A percentile compares a stretch with the other conserved stretches of the same genome.
Evolutionary conservation across 2,329 filamentous ascomycete species (phyloP).

Genomic region (Epichloe coenophiala): DNA sequence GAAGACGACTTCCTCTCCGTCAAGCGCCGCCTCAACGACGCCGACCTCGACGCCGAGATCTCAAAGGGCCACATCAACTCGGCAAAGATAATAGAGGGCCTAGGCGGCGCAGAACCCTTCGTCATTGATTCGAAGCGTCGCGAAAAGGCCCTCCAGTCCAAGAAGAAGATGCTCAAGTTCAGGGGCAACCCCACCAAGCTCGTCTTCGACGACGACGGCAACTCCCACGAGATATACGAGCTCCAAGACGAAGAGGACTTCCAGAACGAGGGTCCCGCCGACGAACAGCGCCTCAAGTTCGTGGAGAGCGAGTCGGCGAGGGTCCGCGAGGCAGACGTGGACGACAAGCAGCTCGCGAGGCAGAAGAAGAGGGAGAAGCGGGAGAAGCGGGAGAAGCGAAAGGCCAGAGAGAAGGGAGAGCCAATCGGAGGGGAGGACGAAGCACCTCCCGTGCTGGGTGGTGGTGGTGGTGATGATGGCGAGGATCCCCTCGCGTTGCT

Average conservation of each 20-base stretch:
- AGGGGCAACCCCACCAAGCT: conserved; percentile 77
- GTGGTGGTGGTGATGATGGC: conserved; percentile 23
- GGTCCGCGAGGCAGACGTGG: conserved; percentile 61
- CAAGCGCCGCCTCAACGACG: conserved; percentile 71
- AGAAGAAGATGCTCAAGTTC: conserved; percentile 86
- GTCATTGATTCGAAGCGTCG: conserved; percentile 88
- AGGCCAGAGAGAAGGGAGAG: conserved; percentile 42
- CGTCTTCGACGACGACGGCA: conserved; percentile 85
- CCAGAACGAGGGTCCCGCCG: conserved; percentile 57
- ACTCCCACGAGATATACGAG: conserved; percentile 74
- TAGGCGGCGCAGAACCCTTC: conserved; percentile 59
- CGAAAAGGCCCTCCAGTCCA: conserved; percentile 88
- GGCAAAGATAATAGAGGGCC: conserved; percentile 49
- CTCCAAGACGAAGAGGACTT: conserved; percentile 79
- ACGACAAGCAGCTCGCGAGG: conserved; percentile 70
- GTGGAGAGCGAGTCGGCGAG: conserved; percentile 60
- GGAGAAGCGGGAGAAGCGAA: conserved; percentile 63
- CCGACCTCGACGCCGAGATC: conserved; percentile 43
- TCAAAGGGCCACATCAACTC: conserved; percentile 27
- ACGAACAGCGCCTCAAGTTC: conserved; percentile 64
- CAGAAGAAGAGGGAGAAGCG: conserved; percentile 66
- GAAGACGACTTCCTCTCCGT: conserved; percentile 69
- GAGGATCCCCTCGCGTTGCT: conserved; percentile 45
- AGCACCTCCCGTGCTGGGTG: conserved; percentile 21
- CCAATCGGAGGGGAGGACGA: conserved; percentile 11